Base-by-base conservation (phyloP, 176 grass and related monocot species). In the Aegilops speltoides region DNA sequence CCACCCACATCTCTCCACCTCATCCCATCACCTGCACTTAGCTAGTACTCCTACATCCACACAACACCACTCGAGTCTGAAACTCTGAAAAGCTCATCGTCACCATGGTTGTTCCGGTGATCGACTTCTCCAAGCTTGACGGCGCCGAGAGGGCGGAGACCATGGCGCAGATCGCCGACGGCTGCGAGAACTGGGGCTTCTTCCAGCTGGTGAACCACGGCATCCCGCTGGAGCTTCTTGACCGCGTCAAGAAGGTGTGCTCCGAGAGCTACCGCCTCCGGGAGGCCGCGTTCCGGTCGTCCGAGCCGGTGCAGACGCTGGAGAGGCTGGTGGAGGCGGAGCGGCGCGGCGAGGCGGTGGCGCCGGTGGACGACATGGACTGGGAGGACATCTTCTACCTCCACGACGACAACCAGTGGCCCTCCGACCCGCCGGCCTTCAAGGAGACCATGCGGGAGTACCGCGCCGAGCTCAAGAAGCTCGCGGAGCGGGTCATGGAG, bases 401-500 rank as follows among this genome's bases (percentile, higher is more conserved):
- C 77, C 77, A 87, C 50, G 88, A 90, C 64, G 77, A 64, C 4
- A 73, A 43, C 91, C 68, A 87, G 76, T 90, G 91, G 91, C 91
- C 88, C 0, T 93, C 85, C 13, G 40, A 81, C 54, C 91, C 88
- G 23, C 81, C 64, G 12, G 76, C 37, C 70, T 90, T 90, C 91
- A 87, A 89, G 75, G 93, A 95, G 83, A 92, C 83, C 13, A 95
- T 92, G 93, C 86, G 77, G 11, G 90, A 95, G 82, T 95, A 86
- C 88, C 89, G 90, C 41, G 54, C 65, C 4, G 86, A 86, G 86
- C 64, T 95, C 10, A 46, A 40, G 69, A 86, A 82, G 60, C 69
- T 95, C 4, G 46, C 88, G 0, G 83, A 88, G 85, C 54, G 78
- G 24, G 68, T 95, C 9, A 88, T 92, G 82, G 85, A 86, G 70